Conservation (phyloP, 768 basidiomycete genomes). For the Russula sp. region DNA sequence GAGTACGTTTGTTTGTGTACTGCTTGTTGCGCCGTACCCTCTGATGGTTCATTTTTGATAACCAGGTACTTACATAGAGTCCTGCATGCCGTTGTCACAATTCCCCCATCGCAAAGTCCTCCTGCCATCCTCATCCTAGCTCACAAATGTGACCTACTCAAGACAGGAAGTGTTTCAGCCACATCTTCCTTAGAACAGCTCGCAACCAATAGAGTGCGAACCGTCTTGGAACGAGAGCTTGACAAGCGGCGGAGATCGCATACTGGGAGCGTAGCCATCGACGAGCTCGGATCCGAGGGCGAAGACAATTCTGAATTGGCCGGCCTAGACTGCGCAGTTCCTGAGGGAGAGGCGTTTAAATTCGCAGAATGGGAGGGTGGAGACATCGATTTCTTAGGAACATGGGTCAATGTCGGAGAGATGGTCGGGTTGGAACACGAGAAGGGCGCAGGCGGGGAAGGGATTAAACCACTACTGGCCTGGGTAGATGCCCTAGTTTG, state of each 20-base stretch:
- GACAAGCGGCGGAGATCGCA: conserved; percentile 67
- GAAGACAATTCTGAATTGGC: conserved; percentile 48
- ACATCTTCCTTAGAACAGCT: conserved; percentile 35
- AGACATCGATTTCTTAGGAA: conserved; percentile 60
- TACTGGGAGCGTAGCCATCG: conserved; percentile 58
- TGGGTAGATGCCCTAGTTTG: conserved; percentile 8
- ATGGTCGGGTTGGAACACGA: conserved; percentile 25
- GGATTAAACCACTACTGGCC: neutral
- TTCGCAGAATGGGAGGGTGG: conserved; percentile 84
- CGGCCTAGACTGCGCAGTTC: conserved; percentile 61
- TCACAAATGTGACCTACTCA: conserved; percentile 71
- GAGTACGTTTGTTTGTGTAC: conserved; percentile 48
- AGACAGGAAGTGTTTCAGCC: conserved; percentile 35
- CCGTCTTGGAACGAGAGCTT: conserved; percentile 76
- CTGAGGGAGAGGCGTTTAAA: conserved; percentile 49
- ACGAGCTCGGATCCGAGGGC: conserved; percentile 66
- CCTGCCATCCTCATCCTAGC: conserved; percentile 63
- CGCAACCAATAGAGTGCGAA: conserved; percentile 63
- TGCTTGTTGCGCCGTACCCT: conserved; percentile 1
- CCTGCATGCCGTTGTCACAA: conserved; percentile 58
- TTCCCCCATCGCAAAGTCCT: conserved; percentile 59
- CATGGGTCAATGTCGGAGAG: conserved; percentile 38
- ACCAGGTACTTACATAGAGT: conserved; percentile 68
- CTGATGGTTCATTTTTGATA: neutral
- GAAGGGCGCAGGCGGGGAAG: conserved; percentile 27